phyloP scores from a whole-genome alignment of 2,329 filamentous ascomycete genomes.

The Aspergillus sp. region DNA sequence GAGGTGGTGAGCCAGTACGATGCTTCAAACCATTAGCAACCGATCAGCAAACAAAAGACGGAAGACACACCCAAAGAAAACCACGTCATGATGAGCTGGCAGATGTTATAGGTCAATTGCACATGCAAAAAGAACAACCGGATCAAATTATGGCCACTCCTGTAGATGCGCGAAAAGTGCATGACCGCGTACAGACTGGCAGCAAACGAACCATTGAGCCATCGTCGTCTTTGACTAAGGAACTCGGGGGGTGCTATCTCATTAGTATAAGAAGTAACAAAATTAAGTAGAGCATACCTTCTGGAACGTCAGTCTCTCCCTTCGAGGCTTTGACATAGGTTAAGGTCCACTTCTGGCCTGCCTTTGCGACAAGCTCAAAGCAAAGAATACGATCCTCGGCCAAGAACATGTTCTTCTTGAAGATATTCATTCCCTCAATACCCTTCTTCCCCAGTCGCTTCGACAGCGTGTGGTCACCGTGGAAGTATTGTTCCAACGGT shows the following conservation, averaged over 20 bases:
- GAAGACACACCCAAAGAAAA: slow-evolving; percentile 60
- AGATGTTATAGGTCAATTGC: slow-evolving; percentile 92
- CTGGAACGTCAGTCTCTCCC: slow-evolving; percentile 97
- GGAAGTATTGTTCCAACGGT: slow-evolving; percentile 97
- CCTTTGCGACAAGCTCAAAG: slow-evolving; percentile 98
- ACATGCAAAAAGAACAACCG: slow-evolving; percentile 99
- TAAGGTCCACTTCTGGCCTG: slow-evolving; percentile 97
- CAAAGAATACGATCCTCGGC: slow-evolving; percentile 99
- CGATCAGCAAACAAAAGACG: neutral
- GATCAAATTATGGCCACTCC: slow-evolving; percentile 92
- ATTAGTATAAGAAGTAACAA: neutral
- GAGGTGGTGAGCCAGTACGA: slow-evolving; percentile 97
- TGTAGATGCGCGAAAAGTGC: slow-evolving; percentile 99
- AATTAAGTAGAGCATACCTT: slow-evolving; percentile 60
- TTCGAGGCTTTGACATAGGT: slow-evolving; percentile 99
- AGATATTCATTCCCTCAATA: slow-evolving; percentile 99
- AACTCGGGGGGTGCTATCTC: slow-evolving; percentile 68
- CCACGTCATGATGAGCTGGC: slow-evolving; percentile 88
- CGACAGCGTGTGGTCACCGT: slow-evolving; percentile 95
- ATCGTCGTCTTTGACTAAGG: slow-evolving; percentile 95
- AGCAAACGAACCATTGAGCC: slow-evolving; percentile 98
- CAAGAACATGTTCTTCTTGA: slow-evolving; percentile 99
- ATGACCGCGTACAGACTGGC: slow-evolving; percentile 95
- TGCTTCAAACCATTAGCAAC: slow-evolving; percentile 45
- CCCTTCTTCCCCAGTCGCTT: slow-evolving; percentile 97